A percentile compares a stretch with the other conserved stretches of the same genome.
Evolutionary conservation across 805 yeast genomes (phyloP).

Genomic region (Candida khao-thaluensis): DNA sequence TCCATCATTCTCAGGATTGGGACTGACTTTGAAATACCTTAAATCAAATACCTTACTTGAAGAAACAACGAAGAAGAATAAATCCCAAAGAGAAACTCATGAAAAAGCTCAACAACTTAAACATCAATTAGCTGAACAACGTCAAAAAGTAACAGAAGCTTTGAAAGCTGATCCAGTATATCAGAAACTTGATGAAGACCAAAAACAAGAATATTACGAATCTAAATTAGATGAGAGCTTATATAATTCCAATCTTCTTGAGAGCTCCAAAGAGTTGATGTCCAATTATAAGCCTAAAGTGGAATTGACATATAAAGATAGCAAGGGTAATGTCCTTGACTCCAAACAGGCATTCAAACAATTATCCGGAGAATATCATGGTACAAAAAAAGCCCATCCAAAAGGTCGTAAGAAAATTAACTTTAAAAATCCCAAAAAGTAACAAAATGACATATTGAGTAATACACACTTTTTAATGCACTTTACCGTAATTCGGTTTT

Average conservation of each 20-base stretch:
- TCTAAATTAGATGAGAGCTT: conserved; percentile 30
- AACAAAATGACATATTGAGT: neutral
- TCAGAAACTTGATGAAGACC: conserved; percentile 26
- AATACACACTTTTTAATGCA: neutral
- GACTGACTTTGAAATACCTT: conserved; percentile 29
- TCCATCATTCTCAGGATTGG: conserved; percentile 18
- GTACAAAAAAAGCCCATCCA: conserved; percentile 28
- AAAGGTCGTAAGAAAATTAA: conserved; percentile 1
- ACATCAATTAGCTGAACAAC: conserved; percentile 32
- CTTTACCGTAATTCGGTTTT: conserved; percentile 9
- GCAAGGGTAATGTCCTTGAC: conserved; percentile 54
- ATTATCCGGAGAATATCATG: conserved; percentile 78
- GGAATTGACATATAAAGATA: conserved; percentile 61
- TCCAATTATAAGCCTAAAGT: conserved; percentile 46
- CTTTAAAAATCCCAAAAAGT: neutral
- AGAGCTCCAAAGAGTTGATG: neutral
- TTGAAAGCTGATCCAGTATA: conserved; percentile 26
- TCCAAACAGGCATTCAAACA: conserved; percentile 76
- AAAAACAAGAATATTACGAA: conserved; percentile 27
- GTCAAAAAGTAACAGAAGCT: conserved; percentile 30
- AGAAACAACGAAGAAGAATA: conserved; percentile 4
- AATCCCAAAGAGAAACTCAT: conserved; percentile 17
- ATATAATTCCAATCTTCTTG: conserved; percentile 24
- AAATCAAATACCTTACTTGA: conserved; percentile 21
- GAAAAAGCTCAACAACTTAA: conserved; percentile 30